Evolutionary conservation across 164 flowering plant genomes (phyloP).

Genomic region (Chloranthus sessilifolius): DNA sequence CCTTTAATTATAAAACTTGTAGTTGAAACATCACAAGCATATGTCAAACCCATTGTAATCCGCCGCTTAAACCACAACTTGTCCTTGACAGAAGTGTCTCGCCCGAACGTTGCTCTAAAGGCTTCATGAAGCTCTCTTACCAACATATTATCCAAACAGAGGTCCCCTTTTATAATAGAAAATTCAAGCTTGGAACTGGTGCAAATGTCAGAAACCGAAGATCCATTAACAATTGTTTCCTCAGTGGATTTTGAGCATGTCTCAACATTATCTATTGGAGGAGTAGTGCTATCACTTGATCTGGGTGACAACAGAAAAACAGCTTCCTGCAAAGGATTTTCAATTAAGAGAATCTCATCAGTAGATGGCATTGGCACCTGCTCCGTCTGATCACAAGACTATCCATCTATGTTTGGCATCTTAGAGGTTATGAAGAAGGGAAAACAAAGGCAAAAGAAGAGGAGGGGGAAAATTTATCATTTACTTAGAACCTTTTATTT

Average conservation of each 20-base stretch:
- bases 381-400: slow-evolving; percentile 25
- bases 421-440: too few species aligned
- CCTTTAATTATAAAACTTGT: slow-evolving; percentile 53
- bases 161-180: slow-evolving; percentile 54
- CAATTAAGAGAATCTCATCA: slow-evolving; percentile 28
- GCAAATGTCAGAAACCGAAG: slow-evolving; percentile 29
- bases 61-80: slow-evolving; percentile 94
- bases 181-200: slow-evolving; percentile 48
- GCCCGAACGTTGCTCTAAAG: slow-evolving; percentile 87
- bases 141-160: slow-evolving; percentile 69
- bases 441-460: too few species aligned
- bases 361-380: slow-evolving; percentile 21
- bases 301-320: slow-evolving; percentile 17
- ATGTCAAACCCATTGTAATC: slow-evolving; percentile 82
- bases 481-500: too few species aligned
- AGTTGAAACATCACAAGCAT: slow-evolving; percentile 75
- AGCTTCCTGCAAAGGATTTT: slow-evolving; percentile 39
- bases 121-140: slow-evolving; percentile 86
- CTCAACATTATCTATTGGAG: slow-evolving; percentile 22
- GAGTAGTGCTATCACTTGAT: slow-evolving; percentile 14
- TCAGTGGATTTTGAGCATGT: slow-evolving; percentile 27
- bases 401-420: slow-evolving; percentile 21
- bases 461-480: too few species aligned
- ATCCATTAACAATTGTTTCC: slow-evolving; percentile 21
- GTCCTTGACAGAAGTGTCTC: slow-evolving; percentile 89